Evolutionary conservation across 805 yeast species (phyloP).

Genomic region (Candida orba): DNA sequence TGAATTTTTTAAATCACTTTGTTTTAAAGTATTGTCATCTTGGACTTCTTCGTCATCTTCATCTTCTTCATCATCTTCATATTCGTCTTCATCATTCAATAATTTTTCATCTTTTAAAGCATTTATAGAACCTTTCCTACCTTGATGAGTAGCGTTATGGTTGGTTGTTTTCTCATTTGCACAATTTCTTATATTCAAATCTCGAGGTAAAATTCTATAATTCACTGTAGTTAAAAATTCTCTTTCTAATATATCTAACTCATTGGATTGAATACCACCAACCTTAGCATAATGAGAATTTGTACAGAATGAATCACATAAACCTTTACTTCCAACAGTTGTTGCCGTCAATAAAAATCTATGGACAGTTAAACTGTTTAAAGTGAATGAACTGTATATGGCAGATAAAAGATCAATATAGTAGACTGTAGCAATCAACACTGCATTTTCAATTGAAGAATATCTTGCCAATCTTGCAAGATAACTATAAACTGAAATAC

Average conservation of each 20-base stretch:
- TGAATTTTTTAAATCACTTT: slow-evolving; percentile 19
- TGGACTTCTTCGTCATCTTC: not conserved
- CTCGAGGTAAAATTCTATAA: slow-evolving; percentile 65
- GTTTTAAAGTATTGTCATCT: slow-evolving; percentile 14
- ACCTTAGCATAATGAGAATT: slow-evolving; percentile 92
- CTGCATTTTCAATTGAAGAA: slow-evolving; percentile 79
- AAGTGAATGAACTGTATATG: slow-evolving; percentile 70
- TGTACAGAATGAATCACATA: slow-evolving; percentile 91
- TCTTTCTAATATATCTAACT: slow-evolving; percentile 78
- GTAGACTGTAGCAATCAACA: slow-evolving; percentile 75
- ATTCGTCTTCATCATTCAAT: slow-evolving; percentile 2
- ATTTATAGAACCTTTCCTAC: slow-evolving; percentile 16
- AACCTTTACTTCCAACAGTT: slow-evolving; percentile 81
- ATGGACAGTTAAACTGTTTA: slow-evolving; percentile 90
- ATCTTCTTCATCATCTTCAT: not conserved
- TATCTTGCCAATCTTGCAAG: slow-evolving; percentile 71
- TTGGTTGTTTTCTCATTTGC: slow-evolving; percentile 24
- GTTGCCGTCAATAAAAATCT: slow-evolving; percentile 86
- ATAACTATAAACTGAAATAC: slow-evolving; percentile 73
- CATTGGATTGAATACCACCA: slow-evolving; percentile 84
- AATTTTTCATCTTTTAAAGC: slow-evolving; percentile 10
- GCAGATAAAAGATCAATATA: slow-evolving; percentile 81
- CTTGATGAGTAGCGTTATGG: not conserved
- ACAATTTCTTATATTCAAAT: slow-evolving; percentile 31
- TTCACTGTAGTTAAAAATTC: slow-evolving; percentile 78